Evolutionary conservation across 148 eudicot genomes (phyloP).

Genomic region (Dianthus caryophyllus): DNA sequence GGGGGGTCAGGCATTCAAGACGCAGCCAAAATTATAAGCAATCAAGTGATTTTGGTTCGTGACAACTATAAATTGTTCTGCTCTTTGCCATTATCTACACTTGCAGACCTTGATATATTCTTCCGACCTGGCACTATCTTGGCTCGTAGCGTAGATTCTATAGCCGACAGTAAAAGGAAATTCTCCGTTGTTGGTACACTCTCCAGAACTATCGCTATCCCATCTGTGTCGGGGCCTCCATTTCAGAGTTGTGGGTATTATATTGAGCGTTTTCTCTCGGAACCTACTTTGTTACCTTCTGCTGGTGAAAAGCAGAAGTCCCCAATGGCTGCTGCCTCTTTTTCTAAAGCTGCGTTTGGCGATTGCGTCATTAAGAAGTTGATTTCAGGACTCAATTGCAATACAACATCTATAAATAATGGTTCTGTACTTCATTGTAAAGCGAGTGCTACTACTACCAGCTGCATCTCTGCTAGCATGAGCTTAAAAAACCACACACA

Average conservation of each 20-base stretch:
- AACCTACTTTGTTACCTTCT: constrained; percentile 20
- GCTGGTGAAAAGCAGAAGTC: constrained; percentile 27
- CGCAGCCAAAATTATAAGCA: constrained; percentile 34
- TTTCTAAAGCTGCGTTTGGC: constrained; percentile 34
- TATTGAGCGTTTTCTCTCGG: constrained; percentile 42
- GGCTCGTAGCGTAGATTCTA: constrained; percentile 51
- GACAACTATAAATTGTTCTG: constrained; percentile 36
- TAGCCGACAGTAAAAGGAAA: constrained; percentile 40
- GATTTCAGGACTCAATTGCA: constrained; percentile 30
- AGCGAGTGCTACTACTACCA: constrained; percentile 33
- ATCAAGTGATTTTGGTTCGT: constrained; percentile 42
- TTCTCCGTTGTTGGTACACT: constrained; percentile 52
- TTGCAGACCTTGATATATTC: constrained; percentile 35
- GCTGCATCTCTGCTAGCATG: constrained; percentile 45
- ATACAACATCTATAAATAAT: constrained; percentile 27
- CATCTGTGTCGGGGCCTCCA: constrained; percentile 74
- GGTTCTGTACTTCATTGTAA: constrained; percentile 24
- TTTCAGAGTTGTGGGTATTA: constrained; percentile 64
- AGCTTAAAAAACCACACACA: constrained; percentile 45
- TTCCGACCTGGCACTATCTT: constrained; percentile 41
- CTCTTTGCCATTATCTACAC: constrained; percentile 28
- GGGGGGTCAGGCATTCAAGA: constrained; percentile 33
- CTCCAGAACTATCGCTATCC: constrained; percentile 62
- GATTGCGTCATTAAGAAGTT: constrained; percentile 35
- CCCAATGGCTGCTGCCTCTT: constrained; percentile 39